These are phyloP conservation scores for Hanseniaspora gamundiae DNA, from an alignment of 1,139 yeast genomes.

Conservation along the genomic window DNA sequence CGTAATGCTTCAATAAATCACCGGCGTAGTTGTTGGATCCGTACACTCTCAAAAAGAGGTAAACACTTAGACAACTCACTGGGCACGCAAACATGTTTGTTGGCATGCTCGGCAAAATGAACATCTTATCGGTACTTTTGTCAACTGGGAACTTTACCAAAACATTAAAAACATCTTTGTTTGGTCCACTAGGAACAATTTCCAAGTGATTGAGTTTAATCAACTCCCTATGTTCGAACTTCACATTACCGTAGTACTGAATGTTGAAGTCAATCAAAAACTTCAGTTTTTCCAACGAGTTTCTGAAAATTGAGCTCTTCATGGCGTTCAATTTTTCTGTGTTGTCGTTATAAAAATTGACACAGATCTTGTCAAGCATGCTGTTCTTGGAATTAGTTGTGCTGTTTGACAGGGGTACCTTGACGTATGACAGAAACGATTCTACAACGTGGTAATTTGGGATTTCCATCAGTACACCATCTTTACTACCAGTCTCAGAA, in stretches of 20 bases:
- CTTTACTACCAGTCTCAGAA: not conserved
- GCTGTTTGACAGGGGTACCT: not conserved
- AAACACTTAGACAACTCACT: slow-evolving; percentile 20
- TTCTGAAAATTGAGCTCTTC: slow-evolving; percentile 13
- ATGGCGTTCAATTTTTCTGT: slow-evolving; percentile 16
- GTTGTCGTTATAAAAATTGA: slow-evolving; percentile 21
- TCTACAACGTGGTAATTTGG: not conserved
- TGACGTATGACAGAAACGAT: not conserved
- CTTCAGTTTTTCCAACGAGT: slow-evolving; percentile 18
- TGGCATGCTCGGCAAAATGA: not conserved
- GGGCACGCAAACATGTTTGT: slow-evolving; percentile 20
- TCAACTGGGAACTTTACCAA: no score
- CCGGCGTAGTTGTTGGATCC: slow-evolving; percentile 11
- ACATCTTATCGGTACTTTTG: not conserved
- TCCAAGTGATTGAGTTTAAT: slow-evolving; percentile 12
- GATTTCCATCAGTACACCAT: not conserved
- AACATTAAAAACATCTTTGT: no score
- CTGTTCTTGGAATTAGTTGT: not conserved
- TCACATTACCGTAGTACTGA: slow-evolving; percentile 15
- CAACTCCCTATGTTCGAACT: slow-evolving; percentile 16
- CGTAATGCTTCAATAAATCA: not conserved
- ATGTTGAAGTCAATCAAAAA: slow-evolving; percentile 22
- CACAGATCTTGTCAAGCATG: slow-evolving; percentile 13
- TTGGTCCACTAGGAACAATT: no score
- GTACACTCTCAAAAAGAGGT: slow-evolving; percentile 20